A percentile compares a stretch with the other conserved stretches of the same genome.
phyloP scores from a whole-genome alignment of 345 rosid genomes.

The Eucalyptus polybractea region DNA sequence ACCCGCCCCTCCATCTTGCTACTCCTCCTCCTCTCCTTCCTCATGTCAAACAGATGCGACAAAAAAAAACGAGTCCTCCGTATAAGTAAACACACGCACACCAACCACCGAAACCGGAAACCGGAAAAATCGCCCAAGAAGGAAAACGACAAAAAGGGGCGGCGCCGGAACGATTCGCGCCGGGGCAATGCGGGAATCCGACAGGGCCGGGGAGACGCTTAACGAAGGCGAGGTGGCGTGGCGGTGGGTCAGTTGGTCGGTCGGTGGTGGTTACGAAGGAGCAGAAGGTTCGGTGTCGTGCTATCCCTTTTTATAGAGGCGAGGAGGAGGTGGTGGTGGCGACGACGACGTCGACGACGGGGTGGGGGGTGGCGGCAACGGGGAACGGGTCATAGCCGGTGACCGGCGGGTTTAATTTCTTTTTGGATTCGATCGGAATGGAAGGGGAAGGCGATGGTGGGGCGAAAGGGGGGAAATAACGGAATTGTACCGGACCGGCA shows the following conservation, averaged over 20 bases:
- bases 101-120: too few species aligned
- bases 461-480: not conserved
- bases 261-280: not conserved
- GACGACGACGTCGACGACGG: not conserved
- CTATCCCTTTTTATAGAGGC: not conserved
- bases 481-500: not conserved
- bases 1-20: conserved; percentile 18
- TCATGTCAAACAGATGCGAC: not conserved
- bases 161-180: not conserved
- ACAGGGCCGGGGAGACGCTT: not conserved
- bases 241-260: too few species aligned
- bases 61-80: not conserved
- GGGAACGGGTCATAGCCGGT: not conserved
- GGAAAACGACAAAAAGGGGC: not conserved
- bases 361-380: not conserved
- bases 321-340: not conserved
- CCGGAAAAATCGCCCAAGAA: too few species aligned
- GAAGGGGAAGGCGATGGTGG: not conserved
- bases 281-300: not conserved
- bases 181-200: not conserved
- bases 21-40: not conserved
- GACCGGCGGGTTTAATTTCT: not conserved
- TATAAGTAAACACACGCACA: too few species aligned
- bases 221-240: not conserved
- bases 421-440: not conserved